Evolutionary conservation across 768 basidiomycete species (phyloP), one percentile per base, ranked within the genome.

Genomic region (Suillus bovinus): DNA sequence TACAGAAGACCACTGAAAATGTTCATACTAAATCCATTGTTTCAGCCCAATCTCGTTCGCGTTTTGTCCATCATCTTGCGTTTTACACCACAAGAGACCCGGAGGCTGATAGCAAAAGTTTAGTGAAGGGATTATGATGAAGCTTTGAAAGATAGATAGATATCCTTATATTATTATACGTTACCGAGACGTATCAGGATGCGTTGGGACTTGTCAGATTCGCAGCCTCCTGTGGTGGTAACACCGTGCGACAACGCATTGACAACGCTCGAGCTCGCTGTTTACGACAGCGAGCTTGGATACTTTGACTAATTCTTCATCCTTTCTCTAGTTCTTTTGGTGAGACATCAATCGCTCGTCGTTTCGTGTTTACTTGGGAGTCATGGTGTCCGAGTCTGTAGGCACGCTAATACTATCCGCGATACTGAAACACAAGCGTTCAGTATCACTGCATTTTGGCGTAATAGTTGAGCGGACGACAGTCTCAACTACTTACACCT

Each of bases 51-150:
- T 68, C 86, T 99, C 36, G 87, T 99, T 31, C 85, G 90, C 60
- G 96, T 99, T 3, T 73, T 99, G 47, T 94, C 94, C 1, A 94
- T 94, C 42, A 94, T 99, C 55, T 75, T 99, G 42, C 91, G 86
- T 44, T 99, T 99, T 69, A 99, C 96, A 1, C 96, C 96, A 2
- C 92, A 96, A 69, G 96, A 99, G 74, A 93, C 93, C 4, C 82
- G 96, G 33, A 80, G 96, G 50, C 80, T 99, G 42, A 84, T 95
- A 62, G 88, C 96, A 10, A 97, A 96, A 80, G 90, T 95, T 36
- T 90, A 76, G 72, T 41, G 4, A 24, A 58, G 29, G 17, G 36
- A 52, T 44, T 47, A 62, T 63, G 16, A 31, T 29, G 20, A 31
- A 33, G 34, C 24, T 27, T 41, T 17, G 5, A 24, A 16, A 31